These are phyloP conservation scores for Croton laevigatus DNA, from an alignment of 441 rosid species.

Conservation along the genomic window DNA sequence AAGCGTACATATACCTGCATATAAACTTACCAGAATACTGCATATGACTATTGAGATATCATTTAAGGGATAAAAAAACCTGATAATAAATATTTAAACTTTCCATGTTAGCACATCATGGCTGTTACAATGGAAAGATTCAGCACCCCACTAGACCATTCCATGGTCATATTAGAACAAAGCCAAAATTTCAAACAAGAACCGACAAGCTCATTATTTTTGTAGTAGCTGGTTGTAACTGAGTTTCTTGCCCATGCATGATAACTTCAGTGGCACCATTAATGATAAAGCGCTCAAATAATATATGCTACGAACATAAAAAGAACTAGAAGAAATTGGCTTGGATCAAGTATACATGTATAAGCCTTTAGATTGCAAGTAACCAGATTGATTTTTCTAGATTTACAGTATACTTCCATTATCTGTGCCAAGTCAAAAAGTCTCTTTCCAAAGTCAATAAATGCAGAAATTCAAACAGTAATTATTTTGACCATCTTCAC, in stretches of 20 bases:
- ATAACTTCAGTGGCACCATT: neutral
- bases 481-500: neutral
- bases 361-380: neutral
- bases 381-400: neutral
- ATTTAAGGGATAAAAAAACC: conserved; percentile 3
- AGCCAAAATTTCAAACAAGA: conserved; percentile 16
- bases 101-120: neutral
- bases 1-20: too few species aligned
- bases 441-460: neutral
- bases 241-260: neutral
- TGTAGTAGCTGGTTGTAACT: neutral
- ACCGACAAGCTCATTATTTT: neutral
- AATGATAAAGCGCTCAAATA: neutral
- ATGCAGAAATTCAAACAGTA: neutral
- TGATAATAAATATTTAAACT: neutral
- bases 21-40: neutral
- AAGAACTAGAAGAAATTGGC: neutral
- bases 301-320: neutral
- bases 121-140: conserved; percentile 4
- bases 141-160: conserved; percentile 17
- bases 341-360: neutral
- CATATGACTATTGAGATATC: neutral
- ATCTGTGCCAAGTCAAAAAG: neutral
- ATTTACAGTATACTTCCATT: neutral
- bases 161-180: conserved; percentile 12